Percentiles rank a stretch among this genome's conserved stretches.
Evolutionary conservation across 495 filamentous ascomycete species (phyloP).

Genomic region (Aspergillus bridgeri): DNA sequence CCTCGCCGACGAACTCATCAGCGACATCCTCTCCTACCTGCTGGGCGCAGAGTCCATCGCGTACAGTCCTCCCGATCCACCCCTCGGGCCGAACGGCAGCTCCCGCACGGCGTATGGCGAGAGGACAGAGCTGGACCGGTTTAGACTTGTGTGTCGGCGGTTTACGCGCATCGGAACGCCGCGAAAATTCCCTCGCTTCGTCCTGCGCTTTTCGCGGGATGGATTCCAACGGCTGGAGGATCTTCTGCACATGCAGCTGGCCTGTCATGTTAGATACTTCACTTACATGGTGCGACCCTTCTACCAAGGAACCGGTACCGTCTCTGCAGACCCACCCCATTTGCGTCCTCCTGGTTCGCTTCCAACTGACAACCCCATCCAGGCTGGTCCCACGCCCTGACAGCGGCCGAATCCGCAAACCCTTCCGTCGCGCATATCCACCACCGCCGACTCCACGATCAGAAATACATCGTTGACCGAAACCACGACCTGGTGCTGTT

Average conservation of each 20-base stretch:
- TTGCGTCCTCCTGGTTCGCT: neutral
- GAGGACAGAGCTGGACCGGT: conserved; percentile 40
- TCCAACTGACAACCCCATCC: conserved; percentile 3
- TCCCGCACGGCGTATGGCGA: conserved; percentile 27
- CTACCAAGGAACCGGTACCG: conserved; percentile 51
- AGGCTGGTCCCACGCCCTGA: conserved; percentile 35
- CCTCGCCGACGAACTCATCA: conserved; percentile 60
- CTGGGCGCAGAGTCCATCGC: conserved; percentile 20
- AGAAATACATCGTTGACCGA: conserved; percentile 26
- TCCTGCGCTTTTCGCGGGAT: conserved; percentile 55
- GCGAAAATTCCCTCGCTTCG: conserved; percentile 57
- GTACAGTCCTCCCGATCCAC: conserved; percentile 3
- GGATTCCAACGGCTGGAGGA: conserved; percentile 57
- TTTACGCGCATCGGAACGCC: conserved; percentile 61
- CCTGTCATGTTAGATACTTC: conserved; percentile 61
- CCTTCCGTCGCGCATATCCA: conserved; percentile 28
- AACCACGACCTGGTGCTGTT: conserved; percentile 40
- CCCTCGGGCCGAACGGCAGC: conserved; percentile 8
- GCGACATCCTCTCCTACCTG: conserved; percentile 47
- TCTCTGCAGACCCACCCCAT: conserved; percentile 23
- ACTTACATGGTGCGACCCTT: conserved; percentile 71
- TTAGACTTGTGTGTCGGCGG: conserved; percentile 57
- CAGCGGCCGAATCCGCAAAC: conserved; percentile 16
- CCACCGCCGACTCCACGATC: conserved; percentile 30
- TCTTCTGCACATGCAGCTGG: conserved; percentile 49